Evolutionary conservation across 176 grass and related monocot genomes (phyloP).

Genomic region (Zoysia japonica): DNA sequence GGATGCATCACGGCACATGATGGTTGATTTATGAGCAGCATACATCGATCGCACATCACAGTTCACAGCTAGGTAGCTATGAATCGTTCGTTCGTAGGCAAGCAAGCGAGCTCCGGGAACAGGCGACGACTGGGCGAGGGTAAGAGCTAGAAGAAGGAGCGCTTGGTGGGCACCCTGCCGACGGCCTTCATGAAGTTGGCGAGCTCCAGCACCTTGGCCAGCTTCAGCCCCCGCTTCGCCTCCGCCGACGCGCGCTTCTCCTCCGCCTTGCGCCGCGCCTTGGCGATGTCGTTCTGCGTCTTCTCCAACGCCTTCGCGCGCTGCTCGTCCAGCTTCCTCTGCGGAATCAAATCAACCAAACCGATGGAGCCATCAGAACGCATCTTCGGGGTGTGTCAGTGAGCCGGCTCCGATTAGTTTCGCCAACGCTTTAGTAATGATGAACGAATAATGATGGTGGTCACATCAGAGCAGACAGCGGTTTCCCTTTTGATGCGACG

Average conservation of each 20-base stretch:
- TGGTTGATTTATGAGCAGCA: background rate
- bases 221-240: slow-evolving; percentile 81
- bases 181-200: slow-evolving; percentile 92
- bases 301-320: slow-evolving; percentile 82
- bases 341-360: background rate
- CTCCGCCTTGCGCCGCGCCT: slow-evolving; percentile 77
- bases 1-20: slow-evolving; percentile 18
- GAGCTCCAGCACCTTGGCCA: slow-evolving; percentile 85
- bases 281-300: slow-evolving; percentile 93
- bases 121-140: background rate
- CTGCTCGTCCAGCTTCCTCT: slow-evolving; percentile 94
- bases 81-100: background rate
- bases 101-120: background rate
- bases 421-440: no score
- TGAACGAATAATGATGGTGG: background rate
- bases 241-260: slow-evolving; percentile 95
- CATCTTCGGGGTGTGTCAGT: no score
- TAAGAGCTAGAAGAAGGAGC: slow-evolving; percentile 76
- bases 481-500: background rate
- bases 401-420: no score
- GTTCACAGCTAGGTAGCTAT: background rate
- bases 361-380: background rate
- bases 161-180: slow-evolving; percentile 79
- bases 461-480: background rate
- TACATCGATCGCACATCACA: slow-evolving; percentile 8